Base-by-base conservation (phyloP, 1,284 basidiomycete species). In the Pisolithus thermaeus region DNA sequence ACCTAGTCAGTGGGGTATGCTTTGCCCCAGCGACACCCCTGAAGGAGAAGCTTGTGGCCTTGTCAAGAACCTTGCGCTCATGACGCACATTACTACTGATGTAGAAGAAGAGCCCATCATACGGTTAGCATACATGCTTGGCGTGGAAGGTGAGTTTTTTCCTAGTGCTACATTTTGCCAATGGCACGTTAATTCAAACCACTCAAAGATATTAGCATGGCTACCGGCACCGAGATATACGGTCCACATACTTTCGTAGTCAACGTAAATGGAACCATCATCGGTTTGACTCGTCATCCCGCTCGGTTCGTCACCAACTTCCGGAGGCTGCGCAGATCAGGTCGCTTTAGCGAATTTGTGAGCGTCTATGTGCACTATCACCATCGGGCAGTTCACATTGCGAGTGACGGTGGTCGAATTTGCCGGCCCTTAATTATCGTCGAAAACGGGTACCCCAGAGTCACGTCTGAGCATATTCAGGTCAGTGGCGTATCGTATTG, bases 51-150 rank as follows among this genome's bases (percentile, higher is more conserved):
- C 97, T 6, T 99, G 97, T 67, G 97, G 97, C 48, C 74, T 99
- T 53, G 97, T 99, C 46, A 99, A 99, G 76, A 99, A 99, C 70
- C 73, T 99, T 52, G 97, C 97, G 2, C 78, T 99, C 40, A 99
- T 99, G 95, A 99, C 97, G 3, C 97, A 99, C 70, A 99, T 99
- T 69, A 99, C 97, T 12, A 99, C 97, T 23, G 97, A 99, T 69
- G 94, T 96, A 18, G 94, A 97, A 56, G 97, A 99, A 70, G 91
- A 87, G 57, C 95, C 97, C 3, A 91, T 99, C 55, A 84, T 92
- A 60, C 81, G 85, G 55, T 75, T 98, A 42, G 88, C 92, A 3
- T 97, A 90, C 70, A 88, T 97, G 81, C 81, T 99, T 27, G 97
- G 97, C 30, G 89, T 97, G 20, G 95, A 99, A 81, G 90, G 92